Evolutionary conservation across 108 stramenopile genomes (phyloP).

Genomic region (Aureococcus anophagefferens): DNA sequence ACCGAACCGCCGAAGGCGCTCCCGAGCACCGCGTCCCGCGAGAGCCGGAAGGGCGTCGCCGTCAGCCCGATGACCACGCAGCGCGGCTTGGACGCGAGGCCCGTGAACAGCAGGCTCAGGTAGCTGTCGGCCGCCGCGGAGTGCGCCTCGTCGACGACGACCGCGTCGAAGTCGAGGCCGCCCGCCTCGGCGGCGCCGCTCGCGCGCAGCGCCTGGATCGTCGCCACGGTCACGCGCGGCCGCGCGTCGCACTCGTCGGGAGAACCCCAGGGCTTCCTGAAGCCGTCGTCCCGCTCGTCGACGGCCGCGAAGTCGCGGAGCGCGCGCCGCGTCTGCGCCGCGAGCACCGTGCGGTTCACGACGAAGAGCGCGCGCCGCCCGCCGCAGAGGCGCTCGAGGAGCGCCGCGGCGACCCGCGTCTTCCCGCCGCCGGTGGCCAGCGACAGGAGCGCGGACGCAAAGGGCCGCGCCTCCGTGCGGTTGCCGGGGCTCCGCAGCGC

Average conservation of each 20-base stretch:
- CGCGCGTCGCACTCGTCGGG: no score
- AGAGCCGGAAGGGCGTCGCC: constrained; percentile 7
- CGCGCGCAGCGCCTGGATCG: not conserved
- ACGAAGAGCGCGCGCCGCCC: not conserved
- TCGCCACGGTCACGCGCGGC: not conserved
- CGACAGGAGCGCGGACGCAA: not conserved
- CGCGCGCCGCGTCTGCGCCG: not conserved
- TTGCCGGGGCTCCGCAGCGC: not conserved
- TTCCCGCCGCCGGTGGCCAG: not conserved
- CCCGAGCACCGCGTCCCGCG: not conserved
- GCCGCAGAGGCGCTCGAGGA: not conserved
- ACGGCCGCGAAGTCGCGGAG: not conserved
- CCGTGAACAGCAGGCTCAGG: not conserved
- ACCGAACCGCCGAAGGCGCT: not conserved
- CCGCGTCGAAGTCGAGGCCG: not conserved
- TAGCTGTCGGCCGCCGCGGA: constrained; percentile 6
- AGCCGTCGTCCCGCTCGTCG: not conserved
- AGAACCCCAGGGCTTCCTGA: no score
- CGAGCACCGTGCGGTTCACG: not conserved
- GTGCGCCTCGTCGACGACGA: constrained; percentile 17
- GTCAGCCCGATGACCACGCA: constrained; percentile 7
- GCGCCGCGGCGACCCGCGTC: not conserved
- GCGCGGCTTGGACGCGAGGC: not conserved
- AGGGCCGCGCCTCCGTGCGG: not conserved
- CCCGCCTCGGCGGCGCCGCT: not conserved